Evolutionary conservation across 1,284 basidiomycete species (phyloP), one percentile per base, ranked within the genome.

Genomic region (Melampsora americana): DNA sequence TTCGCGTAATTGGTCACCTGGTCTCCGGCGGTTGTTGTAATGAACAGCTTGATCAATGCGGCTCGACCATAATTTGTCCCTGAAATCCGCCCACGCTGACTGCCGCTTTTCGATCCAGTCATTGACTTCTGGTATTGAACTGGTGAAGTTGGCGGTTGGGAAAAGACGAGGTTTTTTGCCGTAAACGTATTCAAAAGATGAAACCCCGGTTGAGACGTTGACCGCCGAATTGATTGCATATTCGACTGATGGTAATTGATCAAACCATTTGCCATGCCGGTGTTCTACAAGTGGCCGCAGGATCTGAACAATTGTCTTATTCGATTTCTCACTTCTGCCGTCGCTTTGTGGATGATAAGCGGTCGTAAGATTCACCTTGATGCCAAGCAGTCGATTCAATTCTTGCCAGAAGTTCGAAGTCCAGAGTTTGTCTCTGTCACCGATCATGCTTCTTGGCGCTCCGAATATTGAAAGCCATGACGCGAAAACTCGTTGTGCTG

Each of bases 301-400:
- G 26, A 77, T 68, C 61, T 56, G 83, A 2, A 78, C 81, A 0
- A 85, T 72, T 0, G 82, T 84, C 60, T 84, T 84, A 65, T 84
- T 84, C 0, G 82, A 79, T 0, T 78, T 44, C 35, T 39, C 35
- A 11, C 35, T 39, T 5, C 35, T 6, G 35, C 35, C 35, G 4
- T 39, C 35, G 12, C 35, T 39, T 39, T 39, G 35, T 9, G 35
- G 35, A 5, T 39, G 35, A 11, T 39, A 39, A 6, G 35, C 35
- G 7, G 35, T 39, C 12, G 35, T 39, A 11, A 39, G 35, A 39
- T 39, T 39, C 6, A 61, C 28, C 5, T 26, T 61, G 60, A 61
- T 61, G 60, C 11, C 0, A 6, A 61, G 23, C 35, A 30, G 9
- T 1, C 18, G 14, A 18, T 42, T 39, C 35, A 30, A 7, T 5